phyloP scores from a whole-genome alignment of 2,329 filamentous ascomycete genomes.

The Metarhizium rileyi region DNA sequence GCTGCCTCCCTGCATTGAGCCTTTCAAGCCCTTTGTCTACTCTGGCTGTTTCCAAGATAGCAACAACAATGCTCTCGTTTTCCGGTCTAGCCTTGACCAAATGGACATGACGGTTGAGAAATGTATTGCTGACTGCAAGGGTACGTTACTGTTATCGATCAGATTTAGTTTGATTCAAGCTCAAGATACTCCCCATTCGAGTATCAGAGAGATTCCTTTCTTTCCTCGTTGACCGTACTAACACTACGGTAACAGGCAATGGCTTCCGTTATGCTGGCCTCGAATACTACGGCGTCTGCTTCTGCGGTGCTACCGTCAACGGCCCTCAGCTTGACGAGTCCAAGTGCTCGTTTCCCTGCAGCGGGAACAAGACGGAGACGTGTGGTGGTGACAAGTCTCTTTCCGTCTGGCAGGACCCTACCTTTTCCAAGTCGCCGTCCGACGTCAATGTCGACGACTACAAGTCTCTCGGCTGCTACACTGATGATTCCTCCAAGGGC shows the following conservation, averaged over 20 bases:
- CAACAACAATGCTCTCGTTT: constrained; percentile 26
- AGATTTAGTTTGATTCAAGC: background rate
- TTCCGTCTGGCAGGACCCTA: constrained; percentile 39
- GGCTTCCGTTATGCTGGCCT: constrained; percentile 42
- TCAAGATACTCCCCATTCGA: background rate
- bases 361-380: constrained; percentile 30
- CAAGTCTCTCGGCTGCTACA: constrained; percentile 52
- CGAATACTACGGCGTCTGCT: constrained; percentile 42
- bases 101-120: constrained; percentile 36
- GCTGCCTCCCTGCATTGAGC: constrained; percentile 33
- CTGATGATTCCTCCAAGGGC: constrained; percentile 30
- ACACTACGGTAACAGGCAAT: constrained; percentile 24
- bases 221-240: background rate
- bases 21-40: constrained; percentile 38
- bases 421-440: constrained; percentile 32
- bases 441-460: constrained; percentile 42
- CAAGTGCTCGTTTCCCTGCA: constrained; percentile 48
- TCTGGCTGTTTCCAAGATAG: constrained; percentile 38
- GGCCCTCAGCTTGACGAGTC: constrained; percentile 41
- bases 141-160: constrained; percentile 15
- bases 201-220: background rate
- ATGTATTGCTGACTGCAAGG: constrained; percentile 40
- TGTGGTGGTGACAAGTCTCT: constrained; percentile 39
- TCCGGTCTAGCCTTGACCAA: constrained; percentile 28
- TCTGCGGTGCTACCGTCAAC: constrained; percentile 41